Evolutionary conservation across 257 asterid species (phyloP).

Genomic region (Penstemon newberryi): DNA sequence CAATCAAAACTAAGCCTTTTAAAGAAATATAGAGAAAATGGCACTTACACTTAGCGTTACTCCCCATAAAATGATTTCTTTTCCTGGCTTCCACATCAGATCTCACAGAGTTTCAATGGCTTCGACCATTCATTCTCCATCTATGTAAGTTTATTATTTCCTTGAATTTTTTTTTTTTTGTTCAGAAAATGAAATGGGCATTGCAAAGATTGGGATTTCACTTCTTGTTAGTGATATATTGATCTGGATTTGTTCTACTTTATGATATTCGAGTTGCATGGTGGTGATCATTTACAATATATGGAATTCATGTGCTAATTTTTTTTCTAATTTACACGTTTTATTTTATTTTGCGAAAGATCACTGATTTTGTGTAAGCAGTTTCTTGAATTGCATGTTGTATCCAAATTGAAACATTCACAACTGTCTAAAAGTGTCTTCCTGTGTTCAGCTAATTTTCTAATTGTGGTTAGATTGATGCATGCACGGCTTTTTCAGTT

Average conservation of each 20-base stretch:
- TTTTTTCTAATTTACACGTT: not conserved
- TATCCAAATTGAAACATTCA: slow-evolving; percentile 1
- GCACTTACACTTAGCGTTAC: slow-evolving; percentile 41
- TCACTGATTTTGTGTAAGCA: slow-evolving; percentile 8
- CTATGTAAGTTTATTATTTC: slow-evolving; percentile 28
- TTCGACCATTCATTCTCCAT: slow-evolving; percentile 48
- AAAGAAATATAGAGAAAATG: slow-evolving; percentile 29
- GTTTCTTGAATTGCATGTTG: not conserved
- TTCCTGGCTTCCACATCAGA: slow-evolving; percentile 43
- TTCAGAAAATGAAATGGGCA: not conserved
- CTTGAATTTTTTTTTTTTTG: not conserved
- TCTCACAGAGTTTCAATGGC: slow-evolving; percentile 53
- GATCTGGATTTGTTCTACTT: slow-evolving; percentile 30
- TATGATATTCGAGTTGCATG: slow-evolving; percentile 31
- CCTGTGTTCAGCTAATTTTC: not conserved
- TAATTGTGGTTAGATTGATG: not conserved
- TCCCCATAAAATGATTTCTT: slow-evolving; percentile 38
- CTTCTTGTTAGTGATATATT: slow-evolving; percentile 5
- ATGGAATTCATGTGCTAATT: slow-evolving; percentile 8
- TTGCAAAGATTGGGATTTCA: slow-evolving; percentile 26
- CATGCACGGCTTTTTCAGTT: slow-evolving; percentile 20
- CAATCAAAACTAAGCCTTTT: not conserved
- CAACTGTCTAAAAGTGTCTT: not conserved
- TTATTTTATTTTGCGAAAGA: not conserved
- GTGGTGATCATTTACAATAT: slow-evolving; percentile 26